These are phyloP conservation scores for Pittosporum tobira DNA, from an alignment of 129 eudicot genomes.

Conservation along the genomic window DNA sequence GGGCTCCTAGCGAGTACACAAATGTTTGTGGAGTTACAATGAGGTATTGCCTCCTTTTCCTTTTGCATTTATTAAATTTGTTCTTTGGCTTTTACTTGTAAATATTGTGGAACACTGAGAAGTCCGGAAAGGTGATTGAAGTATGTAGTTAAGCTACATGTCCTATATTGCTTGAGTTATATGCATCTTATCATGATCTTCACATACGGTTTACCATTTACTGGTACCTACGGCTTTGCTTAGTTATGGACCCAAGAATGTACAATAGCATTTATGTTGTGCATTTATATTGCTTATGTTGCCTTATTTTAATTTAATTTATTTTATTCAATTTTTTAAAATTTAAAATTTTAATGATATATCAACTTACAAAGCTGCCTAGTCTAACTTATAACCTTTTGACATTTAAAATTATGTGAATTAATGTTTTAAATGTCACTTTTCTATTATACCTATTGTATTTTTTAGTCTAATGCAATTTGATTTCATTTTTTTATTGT, in stretches of 20 bases:
- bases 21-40: conserved; percentile 16
- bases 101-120: conserved; percentile 43
- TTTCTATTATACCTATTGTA: too few relatives aligned
- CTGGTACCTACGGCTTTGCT: background rate
- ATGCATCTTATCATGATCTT: conserved; percentile 19
- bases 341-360: too few relatives aligned
- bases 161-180: conserved; percentile 12
- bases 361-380: too few relatives aligned
- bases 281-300: background rate
- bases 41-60: conserved; percentile 12
- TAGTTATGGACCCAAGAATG: background rate
- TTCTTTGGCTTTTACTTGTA: conserved; percentile 39
- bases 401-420: too few relatives aligned
- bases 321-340: too few relatives aligned
- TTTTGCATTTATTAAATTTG: conserved; percentile 14
- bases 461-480: too few relatives aligned
- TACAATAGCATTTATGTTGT: background rate
- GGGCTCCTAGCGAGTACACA: conserved; percentile 34
- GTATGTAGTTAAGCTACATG: conserved; percentile 20
- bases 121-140: conserved; percentile 28
- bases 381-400: too few relatives aligned
- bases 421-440: too few relatives aligned
- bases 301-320: too few relatives aligned
- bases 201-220: conserved; percentile 4
- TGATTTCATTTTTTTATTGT: too few relatives aligned